These are phyloP conservation scores for Scheffersomyces insectosa DNA, from an alignment of 1,139 yeast species.

Conservation along the genomic window DNA sequence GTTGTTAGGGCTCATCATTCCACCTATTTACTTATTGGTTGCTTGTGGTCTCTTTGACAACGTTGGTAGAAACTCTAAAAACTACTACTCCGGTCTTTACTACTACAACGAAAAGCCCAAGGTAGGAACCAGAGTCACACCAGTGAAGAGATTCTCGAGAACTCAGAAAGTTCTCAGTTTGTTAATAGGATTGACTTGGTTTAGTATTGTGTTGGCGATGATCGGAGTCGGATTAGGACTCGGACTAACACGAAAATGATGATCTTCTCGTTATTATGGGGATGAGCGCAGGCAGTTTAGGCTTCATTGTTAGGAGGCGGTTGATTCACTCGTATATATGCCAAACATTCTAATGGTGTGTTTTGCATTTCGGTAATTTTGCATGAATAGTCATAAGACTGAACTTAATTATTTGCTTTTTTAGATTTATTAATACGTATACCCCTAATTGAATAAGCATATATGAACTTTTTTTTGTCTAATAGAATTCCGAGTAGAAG, in stretches of 20 bases:
- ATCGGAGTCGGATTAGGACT: conserved; percentile 43
- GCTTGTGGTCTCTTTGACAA: conserved; percentile 36
- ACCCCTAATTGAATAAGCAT: no score
- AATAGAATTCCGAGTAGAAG: no score
- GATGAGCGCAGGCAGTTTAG: no score
- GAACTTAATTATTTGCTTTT: no score
- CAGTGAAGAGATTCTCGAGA: conserved; percentile 26
- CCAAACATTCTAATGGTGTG: no score
- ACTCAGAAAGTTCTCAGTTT: conserved; percentile 36
- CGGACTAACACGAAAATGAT: conserved; percentile 8
- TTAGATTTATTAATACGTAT: no score
- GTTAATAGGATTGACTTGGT: conserved; percentile 36
- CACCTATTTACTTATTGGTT: conserved; percentile 37
- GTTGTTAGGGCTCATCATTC: conserved; percentile 32
- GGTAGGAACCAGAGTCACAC: conserved; percentile 1
- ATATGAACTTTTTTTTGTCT: no score
- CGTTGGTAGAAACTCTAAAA: conserved; percentile 15
- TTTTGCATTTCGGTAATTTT: no score
- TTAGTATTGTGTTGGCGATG: conserved; percentile 36
- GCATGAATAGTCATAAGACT: no score
- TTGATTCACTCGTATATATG: no score
- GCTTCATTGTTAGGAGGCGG: no score
- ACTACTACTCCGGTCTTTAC: conserved; percentile 21
- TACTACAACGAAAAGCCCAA: conserved; percentile 9
- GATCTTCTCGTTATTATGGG: no score